These are phyloP conservation scores for Ustilago crameri DNA, from an alignment of 1,284 basidiomycete genomes.

Conservation along the genomic window DNA sequence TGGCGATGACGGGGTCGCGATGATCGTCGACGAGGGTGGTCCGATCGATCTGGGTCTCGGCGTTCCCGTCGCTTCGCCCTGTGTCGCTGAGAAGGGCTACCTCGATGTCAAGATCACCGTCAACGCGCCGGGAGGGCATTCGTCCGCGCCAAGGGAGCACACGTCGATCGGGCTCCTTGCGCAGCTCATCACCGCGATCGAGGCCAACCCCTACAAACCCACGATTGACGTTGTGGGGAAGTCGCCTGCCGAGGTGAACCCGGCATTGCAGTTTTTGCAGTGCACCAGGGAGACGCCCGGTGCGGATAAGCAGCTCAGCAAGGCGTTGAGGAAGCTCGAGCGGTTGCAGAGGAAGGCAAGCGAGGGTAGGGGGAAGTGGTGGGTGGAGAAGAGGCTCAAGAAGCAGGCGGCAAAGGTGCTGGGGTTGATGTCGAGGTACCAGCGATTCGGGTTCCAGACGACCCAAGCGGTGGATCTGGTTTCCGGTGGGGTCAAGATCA, in stretches of 20 bases:
- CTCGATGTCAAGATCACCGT: slow-evolving; percentile 63
- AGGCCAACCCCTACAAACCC: slow-evolving; percentile 72
- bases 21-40: slow-evolving; percentile 64
- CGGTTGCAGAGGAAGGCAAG: slow-evolving; percentile 10
- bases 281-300: slow-evolving; percentile 73
- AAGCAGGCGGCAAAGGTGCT: slow-evolving; percentile 22
- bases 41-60: slow-evolving; percentile 42
- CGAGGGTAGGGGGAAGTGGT: slow-evolving; percentile 1
- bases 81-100: slow-evolving; percentile 77
- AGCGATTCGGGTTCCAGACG: slow-evolving; percentile 73
- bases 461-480: slow-evolving; percentile 79
- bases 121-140: slow-evolving; percentile 75
- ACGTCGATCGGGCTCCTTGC: slow-evolving; percentile 76
- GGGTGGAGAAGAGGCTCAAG: slow-evolving; percentile 4
- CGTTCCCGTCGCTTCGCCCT: slow-evolving; percentile 69
- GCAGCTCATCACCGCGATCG: slow-evolving; percentile 73
- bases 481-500: slow-evolving; percentile 76
- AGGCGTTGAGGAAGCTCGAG: slow-evolving; percentile 70
- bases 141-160: slow-evolving; percentile 74
- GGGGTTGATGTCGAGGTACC: slow-evolving; percentile 14
- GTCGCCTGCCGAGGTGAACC: slow-evolving; percentile 55
- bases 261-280: slow-evolving; percentile 70
- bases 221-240: slow-evolving; percentile 59
- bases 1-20: slow-evolving; percentile 49
- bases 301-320: slow-evolving; percentile 70